A percentile compares a stretch with the other conserved stretches of the same genome.
Evolutionary conservation across 2,329 filamentous ascomycete genomes (phyloP).

Genomic region (Diaporthe sp.): DNA sequence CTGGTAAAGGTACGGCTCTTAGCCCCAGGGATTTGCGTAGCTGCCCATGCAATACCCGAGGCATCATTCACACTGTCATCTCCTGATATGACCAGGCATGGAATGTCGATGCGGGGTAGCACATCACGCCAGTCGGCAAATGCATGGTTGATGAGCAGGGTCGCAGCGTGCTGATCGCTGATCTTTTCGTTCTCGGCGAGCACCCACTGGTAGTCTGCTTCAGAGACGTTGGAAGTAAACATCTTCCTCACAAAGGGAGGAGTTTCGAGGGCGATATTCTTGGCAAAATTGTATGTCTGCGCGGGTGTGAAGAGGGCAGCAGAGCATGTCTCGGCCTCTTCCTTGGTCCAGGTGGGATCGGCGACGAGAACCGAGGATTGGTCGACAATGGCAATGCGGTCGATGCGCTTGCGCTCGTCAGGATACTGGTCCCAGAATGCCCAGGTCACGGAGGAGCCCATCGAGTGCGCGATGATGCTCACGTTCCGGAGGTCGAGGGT

Average conservation of each 20-base stretch:
- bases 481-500: background rate
- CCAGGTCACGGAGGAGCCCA: slow-evolving; percentile 1
- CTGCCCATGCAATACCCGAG: background rate
- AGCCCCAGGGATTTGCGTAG: background rate
- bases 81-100: background rate
- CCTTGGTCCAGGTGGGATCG: background rate
- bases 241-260: background rate
- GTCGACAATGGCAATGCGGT: background rate
- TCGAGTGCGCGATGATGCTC: background rate
- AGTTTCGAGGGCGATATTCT: background rate
- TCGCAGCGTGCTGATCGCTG: background rate
- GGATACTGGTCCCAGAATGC: slow-evolving; percentile 8
- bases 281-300: background rate
- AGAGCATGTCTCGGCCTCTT: background rate
- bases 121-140: slow-evolving; percentile 4
- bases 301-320: background rate
- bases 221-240: background rate
- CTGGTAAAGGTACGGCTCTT: background rate
- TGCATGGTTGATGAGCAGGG: background rate
- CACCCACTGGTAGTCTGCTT: background rate
- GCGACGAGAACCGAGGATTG: background rate
- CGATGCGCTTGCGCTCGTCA: background rate
- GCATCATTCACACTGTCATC: background rate
- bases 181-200: background rate
- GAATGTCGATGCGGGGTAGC: background rate